Evolutionary conservation across 257 asterid species (phyloP), one percentile per base, ranked within the genome.

Genomic region (Gentiana straminea): DNA sequence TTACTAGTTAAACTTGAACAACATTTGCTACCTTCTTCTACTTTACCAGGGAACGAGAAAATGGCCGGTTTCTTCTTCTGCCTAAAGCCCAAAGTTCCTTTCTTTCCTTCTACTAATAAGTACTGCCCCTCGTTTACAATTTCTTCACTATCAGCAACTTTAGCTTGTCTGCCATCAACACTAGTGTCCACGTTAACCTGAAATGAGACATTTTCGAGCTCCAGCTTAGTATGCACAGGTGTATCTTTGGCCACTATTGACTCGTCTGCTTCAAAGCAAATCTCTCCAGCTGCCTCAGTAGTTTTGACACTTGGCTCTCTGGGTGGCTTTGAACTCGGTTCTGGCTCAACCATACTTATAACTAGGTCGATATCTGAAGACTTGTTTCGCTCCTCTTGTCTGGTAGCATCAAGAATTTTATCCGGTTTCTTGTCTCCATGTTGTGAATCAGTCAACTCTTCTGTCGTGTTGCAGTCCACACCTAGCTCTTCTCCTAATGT

Each of bases 261-360:
- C 64, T 46, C 39, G 8, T 47, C 35, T 50, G 54, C 49, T 50
- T 50, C 51, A 5, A 13, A 55, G 49, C 36, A 13, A 4, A 7
- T 6, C 38, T 35, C 33, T 53, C 77, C 45, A 8, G 53, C 54
- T 12, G 58, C 71, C 54, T 71, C 79, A 48, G 8, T 49, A 47
- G 49, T 49, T 51, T 12, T 32, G 36, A 50, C 69, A 33, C 73
- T 68, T 63, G 77, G 74, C 80, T 64, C 71, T 15, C 51, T 56
- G 35, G 79, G 61, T 24, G 24, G 24, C 63, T 57, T 66, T 43
- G 70, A 64, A 70, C 70, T 69, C 55, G 57, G 58, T 56, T 70
- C 73, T 34, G 62, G 45, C 33, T 50, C 67, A 32, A 50, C 37
- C 52, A 24, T 50, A 37, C 49, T 10, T 13, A 41, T 55, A 13